Base-by-base conservation (phyloP, 768 basidiomycete species). In the Collybia mongolica region DNA sequence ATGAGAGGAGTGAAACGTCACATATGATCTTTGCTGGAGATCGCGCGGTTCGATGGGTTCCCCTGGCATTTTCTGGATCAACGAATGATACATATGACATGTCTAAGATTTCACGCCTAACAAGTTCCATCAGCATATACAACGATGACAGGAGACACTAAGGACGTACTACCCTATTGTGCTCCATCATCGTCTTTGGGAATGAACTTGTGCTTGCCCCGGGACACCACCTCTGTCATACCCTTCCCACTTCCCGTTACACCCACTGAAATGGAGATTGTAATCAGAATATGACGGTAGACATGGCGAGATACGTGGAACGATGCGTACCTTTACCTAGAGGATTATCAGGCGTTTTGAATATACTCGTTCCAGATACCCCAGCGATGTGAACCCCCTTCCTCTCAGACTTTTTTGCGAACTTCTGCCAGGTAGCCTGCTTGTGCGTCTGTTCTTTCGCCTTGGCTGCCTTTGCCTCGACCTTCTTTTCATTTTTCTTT, bases 401-500 rank as follows among this genome's bases (percentile, higher is more conserved):
- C 79, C 88, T 93, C 68, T 93, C 90, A 23, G 85, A 82, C 72
- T 96, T 96, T 75, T 94, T 96, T 18, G 93, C 85, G 73, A 96
- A 96, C 72, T 91, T 91, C 72, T 94, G 91, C 93, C 93, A 96
- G 39, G 84, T 84, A 51, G 81, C 82, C 71, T 94, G 91, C 70
- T 93, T 92, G 54, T 74, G 75, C 26, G 71, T 76, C 71, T 95
- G 93, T 63, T 95, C 93, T 67, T 93, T 91, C 8, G 91, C 88
- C 69, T 95, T 95, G 7, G 83, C 80, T 29, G 90, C 91, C 60
- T 80, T 83, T 15, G 73, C 79, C 73, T 94, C 93, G 37, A 91
- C 57, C 69, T 94, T 94, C 76, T 93, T 93, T 76, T 94, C 93
- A 61, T 93, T 94, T 75, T 92, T 93, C 76, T 93, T 93, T 79